phyloP scores from a whole-genome alignment of 176 grass and related monocot species.

The Tillandsia fasciculata region DNA sequence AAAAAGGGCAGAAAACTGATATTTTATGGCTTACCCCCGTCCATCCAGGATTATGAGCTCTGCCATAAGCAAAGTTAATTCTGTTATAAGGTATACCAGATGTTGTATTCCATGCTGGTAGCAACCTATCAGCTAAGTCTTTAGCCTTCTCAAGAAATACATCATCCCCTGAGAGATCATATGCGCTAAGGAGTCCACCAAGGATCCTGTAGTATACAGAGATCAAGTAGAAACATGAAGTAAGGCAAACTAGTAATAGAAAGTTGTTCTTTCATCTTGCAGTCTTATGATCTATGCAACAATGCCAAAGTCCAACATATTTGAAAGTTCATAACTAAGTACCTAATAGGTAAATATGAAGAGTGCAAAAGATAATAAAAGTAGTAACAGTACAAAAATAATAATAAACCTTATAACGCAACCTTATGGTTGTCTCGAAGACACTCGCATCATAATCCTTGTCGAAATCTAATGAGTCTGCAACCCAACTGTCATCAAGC shows the following conservation, averaged over 20 bases:
- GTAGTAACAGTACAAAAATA: conserved; percentile 29
- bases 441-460: conserved; percentile 95
- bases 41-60: conserved; percentile 95
- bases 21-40: conserved; percentile 66
- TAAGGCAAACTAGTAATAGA: conserved; percentile 28
- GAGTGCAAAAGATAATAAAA: not conserved
- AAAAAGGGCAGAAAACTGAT: conserved; percentile 59
- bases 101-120: conserved; percentile 97
- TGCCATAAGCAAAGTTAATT: conserved; percentile 95
- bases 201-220: conserved; percentile 60
- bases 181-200: conserved; percentile 84
- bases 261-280: not conserved
- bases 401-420: conserved; percentile 92
- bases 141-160: conserved; percentile 89
- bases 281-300: not conserved
- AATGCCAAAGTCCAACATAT: not conserved
- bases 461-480: conserved; percentile 87
- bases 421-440: conserved; percentile 99
- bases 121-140: conserved; percentile 85
- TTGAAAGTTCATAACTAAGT: conserved; percentile 8
- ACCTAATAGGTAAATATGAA: conserved; percentile 11
- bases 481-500: conserved; percentile 74
- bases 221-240: conserved; percentile 15
- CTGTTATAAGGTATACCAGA: conserved; percentile 90
- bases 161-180: conserved; percentile 83